Evolutionary conservation across 1,284 basidiomycete genomes (phyloP), one percentile per base, ranked within the genome.

Genomic region (Amylostereum chailletii): DNA sequence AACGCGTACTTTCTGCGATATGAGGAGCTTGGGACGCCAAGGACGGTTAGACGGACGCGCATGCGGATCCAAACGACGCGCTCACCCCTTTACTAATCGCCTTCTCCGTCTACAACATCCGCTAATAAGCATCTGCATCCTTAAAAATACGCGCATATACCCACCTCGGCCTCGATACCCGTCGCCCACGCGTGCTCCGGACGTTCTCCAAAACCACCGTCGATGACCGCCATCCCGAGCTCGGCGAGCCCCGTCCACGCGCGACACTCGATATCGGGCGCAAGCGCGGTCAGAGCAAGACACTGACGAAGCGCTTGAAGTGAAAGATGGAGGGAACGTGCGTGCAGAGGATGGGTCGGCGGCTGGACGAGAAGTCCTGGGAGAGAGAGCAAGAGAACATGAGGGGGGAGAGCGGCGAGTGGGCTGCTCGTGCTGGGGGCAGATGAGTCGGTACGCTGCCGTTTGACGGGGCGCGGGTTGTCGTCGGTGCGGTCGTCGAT

Each of bases 211-310:
- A 74, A 67, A 29, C 77, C 71, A 30, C 72, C 71, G 31, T 65
- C 65, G 49, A 77, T 67, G 43, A 77, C 71, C 54, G 69, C 68
- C 61, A 86, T 70, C 5, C 82, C 84, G 3, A 85, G 55, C 63
- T 88, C 85, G 0, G 78, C 83, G 1, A 86, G 57, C 2, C 74
- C 73, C 0, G 77, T 78, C 79, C 81, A 85, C 1, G 82, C 81
- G 2, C 79, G 67, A 57, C 82, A 85, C 57, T 87, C 83, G 4
- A 81, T 63, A 47, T 77, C 74, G 3, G 74, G 72, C 5, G 76
- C 73, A 4, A 86, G 65, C n/a, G 71, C 67, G 3, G 69, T 68
- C 0, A 79, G 54, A 0, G 64, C 55, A 5, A 85, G 67, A 60
- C 77, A 83, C 55, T 69, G 74, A 31, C 76, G 64, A 5, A 86